Evolutionary conservation across 148 eudicot species (phyloP).

Genomic region (Polygonum aviculare): DNA sequence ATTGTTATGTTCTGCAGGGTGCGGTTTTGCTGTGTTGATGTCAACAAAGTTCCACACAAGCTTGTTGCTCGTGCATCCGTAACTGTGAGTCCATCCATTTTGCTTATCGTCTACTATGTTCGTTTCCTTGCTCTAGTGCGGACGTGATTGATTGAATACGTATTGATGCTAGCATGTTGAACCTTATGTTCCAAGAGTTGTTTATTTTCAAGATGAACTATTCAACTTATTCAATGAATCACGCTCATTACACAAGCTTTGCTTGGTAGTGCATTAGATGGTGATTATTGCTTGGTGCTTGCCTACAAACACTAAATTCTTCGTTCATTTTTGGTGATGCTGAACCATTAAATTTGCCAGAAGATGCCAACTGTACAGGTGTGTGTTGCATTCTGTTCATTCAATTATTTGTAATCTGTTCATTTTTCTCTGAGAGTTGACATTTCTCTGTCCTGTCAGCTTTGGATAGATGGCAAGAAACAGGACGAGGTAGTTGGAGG

Average conservation of each 20-base stretch:
- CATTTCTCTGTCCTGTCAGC: slow-evolving; percentile 13
- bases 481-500: slow-evolving; percentile 64
- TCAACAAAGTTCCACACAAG: slow-evolving; percentile 54
- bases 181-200: not conserved
- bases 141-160: not conserved
- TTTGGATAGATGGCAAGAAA: slow-evolving; percentile 52
- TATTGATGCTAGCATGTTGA: not conserved
- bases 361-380: slow-evolving; percentile 70
- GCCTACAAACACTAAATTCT: not conserved
- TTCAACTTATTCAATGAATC: too few relatives aligned
- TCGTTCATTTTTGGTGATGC: slow-evolving; percentile 16
- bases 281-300: not conserved
- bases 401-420: not conserved
- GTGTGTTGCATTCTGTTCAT: slow-evolving; percentile 1
- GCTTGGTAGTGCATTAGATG: not conserved
- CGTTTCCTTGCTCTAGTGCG: not conserved
- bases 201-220: not conserved
- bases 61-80: slow-evolving; percentile 52
- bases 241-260: not conserved
- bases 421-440: not conserved
- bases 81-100: slow-evolving; percentile 31
- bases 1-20: slow-evolving; percentile 18
- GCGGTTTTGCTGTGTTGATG: slow-evolving; percentile 43
- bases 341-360: slow-evolving; percentile 22
- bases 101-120: not conserved